A percentile compares a stretch with the other conserved stretches of the same genome.
phyloP scores from a whole-genome alignment of 768 basidiomycete species.

The Dictyophora rubrovolvata region DNA sequence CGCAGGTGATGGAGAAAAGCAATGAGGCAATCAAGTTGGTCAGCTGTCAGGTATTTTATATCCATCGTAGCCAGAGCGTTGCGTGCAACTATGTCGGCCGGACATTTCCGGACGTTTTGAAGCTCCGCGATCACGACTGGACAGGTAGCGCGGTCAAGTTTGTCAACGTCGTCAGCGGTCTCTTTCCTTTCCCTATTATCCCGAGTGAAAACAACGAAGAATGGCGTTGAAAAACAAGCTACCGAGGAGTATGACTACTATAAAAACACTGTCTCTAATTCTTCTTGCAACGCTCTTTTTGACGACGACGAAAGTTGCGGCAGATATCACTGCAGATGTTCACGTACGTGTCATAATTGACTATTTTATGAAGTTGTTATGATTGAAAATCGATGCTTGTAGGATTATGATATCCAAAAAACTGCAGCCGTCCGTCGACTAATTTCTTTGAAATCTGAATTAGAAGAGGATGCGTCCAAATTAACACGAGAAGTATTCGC shows the following conservation, averaged over 20 bases:
- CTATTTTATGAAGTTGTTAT: not conserved
- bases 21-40: not conserved
- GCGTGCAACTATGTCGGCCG: too few relatives aligned
- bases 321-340: not conserved
- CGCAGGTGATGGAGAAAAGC: not conserved
- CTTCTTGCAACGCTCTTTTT: constrained; percentile 1
- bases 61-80: not conserved
- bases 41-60: not conserved
- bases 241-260: not conserved
- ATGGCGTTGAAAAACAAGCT: not conserved
- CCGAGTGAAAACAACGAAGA: not conserved
- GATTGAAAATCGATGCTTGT: not conserved
- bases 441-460: constrained; percentile 45
- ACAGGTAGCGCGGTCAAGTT: not conserved
- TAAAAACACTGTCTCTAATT: not conserved
- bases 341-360: not conserved
- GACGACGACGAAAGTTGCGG: not conserved
- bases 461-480: constrained; percentile 59
- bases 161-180: not conserved
- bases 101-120: not conserved
- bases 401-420: constrained; percentile 37
- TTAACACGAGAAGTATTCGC: constrained; percentile 72
- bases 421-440: constrained; percentile 36
- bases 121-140: not conserved
- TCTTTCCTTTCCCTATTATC: not conserved